Evolutionary conservation across 306 rosid species (phyloP).

Genomic region (Purshia tridentata): DNA sequence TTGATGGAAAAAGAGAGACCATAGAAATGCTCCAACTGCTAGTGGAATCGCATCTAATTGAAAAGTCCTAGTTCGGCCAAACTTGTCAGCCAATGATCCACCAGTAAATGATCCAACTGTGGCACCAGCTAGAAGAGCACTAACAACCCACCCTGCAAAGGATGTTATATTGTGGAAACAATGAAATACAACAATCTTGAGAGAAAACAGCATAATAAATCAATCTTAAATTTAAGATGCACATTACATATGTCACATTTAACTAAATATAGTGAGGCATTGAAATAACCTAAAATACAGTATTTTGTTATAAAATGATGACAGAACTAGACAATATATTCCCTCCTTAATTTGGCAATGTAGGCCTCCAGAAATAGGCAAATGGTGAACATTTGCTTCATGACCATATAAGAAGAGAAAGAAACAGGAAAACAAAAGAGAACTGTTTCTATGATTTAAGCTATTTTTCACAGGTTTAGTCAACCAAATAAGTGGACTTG

Average conservation of each 20-base stretch:
- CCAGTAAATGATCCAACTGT: conserved; percentile 89
- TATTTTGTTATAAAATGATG: background rate
- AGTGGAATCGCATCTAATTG: conserved; percentile 90
- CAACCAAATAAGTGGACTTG: conserved; percentile 7
- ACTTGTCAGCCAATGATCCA: conserved; percentile 91
- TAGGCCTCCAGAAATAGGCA: background rate
- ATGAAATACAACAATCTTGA: conserved; percentile 26
- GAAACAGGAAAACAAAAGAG: background rate
- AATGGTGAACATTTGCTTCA: background rate
- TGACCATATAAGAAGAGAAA: background rate
- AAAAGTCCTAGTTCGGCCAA: conserved; percentile 82
- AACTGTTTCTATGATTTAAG: background rate
- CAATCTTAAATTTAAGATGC: background rate
- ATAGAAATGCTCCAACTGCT: conserved; percentile 71
- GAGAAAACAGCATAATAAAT: background rate
- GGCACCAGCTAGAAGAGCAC: conserved; percentile 85
- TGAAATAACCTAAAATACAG: background rate
- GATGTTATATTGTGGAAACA: conserved; percentile 24
- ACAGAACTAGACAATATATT: background rate
- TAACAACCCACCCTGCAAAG: conserved; percentile 86
- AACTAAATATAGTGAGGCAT: background rate
- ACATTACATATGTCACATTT: background rate
- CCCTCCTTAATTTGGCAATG: background rate
- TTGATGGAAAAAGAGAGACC: conserved; percentile 44
- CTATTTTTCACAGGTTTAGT: background rate